These are phyloP conservation scores for Trichoderma atrobrunneum DNA, from an alignment of 2,329 filamentous ascomycete species.

Conservation along the genomic window DNA sequence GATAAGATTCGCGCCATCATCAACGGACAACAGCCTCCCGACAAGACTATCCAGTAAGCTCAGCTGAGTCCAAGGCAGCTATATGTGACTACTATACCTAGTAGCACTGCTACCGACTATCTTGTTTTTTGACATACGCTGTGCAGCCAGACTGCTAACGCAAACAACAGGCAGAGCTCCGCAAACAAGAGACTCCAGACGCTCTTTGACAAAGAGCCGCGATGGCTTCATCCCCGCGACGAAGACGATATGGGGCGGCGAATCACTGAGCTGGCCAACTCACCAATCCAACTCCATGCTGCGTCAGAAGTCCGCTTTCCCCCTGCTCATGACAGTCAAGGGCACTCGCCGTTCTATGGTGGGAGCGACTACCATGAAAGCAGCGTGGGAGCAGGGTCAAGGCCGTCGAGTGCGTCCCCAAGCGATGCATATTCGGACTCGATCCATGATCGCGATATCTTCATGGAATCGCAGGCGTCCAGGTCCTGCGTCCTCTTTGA, in stretches of 20 bases:
- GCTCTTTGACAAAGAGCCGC: conserved; percentile 57
- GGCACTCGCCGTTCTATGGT: not conserved
- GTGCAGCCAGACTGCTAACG: not conserved
- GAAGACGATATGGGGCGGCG: conserved; percentile 52
- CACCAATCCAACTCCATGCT: conserved; percentile 32
- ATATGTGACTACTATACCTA: not conserved
- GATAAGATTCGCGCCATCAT: conserved; percentile 50
- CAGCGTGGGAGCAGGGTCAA: not conserved
- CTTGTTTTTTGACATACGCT: not conserved
- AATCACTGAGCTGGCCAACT: conserved; percentile 43
- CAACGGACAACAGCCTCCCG: conserved; percentile 36
- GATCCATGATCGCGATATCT: not conserved
- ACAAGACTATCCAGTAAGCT: conserved; percentile 47
- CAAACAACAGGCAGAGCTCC: conserved; percentile 49
- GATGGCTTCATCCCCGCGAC: conserved; percentile 54
- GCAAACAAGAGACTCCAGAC: conserved; percentile 57
- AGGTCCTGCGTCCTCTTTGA: not conserved
- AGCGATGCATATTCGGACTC: not conserved
- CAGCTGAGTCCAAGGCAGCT: not conserved
- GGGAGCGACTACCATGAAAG: not conserved
- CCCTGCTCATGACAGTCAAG: not conserved
- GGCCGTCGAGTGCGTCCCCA: not conserved
- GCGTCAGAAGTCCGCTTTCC: not conserved
- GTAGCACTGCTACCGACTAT: no score
- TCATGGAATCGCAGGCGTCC: not conserved